These are phyloP conservation scores for Pythium brassicae DNA, from an alignment of 352 stramenopile genomes.

Conservation along the genomic window DNA sequence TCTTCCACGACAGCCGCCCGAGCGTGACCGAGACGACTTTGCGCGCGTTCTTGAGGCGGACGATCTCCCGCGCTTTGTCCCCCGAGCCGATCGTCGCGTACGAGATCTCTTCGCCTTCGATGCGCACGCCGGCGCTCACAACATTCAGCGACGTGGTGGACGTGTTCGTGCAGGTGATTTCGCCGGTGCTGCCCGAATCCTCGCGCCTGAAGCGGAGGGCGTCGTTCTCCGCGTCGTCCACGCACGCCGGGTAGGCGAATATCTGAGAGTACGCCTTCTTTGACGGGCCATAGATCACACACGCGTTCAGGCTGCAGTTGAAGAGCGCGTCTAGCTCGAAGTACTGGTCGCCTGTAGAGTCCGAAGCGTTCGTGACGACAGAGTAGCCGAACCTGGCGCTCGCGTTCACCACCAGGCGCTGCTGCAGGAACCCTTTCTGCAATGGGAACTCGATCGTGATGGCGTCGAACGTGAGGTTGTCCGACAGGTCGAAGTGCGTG, in stretches of 20 bases:
- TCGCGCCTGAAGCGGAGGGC: background rate
- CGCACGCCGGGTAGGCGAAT: constrained; percentile 1
- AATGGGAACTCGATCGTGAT: constrained; percentile 6
- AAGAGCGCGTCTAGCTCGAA: constrained; percentile 2
- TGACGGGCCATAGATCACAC: background rate
- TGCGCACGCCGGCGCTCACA: constrained; percentile 6
- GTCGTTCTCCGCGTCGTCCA: background rate
- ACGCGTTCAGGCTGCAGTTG: constrained; percentile 1
- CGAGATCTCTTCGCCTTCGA: constrained; percentile 9
- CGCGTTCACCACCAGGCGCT: background rate
- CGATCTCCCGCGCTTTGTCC: background rate
- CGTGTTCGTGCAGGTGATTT: background rate
- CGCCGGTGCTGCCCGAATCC: background rate
- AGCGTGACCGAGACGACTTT: constrained; percentile 22
- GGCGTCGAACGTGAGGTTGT: constrained; percentile 3
- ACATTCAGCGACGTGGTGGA: constrained; percentile 4
- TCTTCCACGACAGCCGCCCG: constrained; percentile 14
- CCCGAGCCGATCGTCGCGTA: background rate
- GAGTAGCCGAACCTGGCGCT: background rate
- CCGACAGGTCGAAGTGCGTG: constrained; percentile 2
- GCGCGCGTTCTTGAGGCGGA: constrained; percentile 14
- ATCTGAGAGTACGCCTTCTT: background rate
- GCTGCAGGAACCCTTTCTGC: constrained; percentile 3
- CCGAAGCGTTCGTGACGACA: background rate
- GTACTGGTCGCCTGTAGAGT: background rate